phyloP scores from a whole-genome alignment of 345 rosid genomes.

The Crucihimalaya himalaica region DNA sequence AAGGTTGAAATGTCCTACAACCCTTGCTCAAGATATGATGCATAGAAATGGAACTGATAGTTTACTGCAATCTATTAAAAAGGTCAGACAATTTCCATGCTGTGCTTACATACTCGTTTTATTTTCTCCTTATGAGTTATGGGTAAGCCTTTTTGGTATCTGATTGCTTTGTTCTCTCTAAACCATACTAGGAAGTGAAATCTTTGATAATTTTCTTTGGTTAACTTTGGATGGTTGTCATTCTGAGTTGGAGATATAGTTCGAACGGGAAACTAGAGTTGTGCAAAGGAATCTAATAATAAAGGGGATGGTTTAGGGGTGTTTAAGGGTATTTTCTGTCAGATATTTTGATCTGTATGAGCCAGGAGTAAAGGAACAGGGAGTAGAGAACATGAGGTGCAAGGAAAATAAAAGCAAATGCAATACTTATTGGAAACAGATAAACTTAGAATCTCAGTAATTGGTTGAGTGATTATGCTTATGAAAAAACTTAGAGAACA shows the following conservation, averaged over 20 bases:
- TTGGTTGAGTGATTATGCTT: background rate
- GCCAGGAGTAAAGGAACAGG: constrained; percentile 5
- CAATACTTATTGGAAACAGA: constrained; percentile 8
- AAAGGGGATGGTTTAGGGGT: background rate
- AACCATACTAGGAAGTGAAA: constrained; percentile 22
- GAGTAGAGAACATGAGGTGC: constrained; percentile 23
- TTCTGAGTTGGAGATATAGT: background rate
- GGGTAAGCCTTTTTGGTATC: constrained; percentile 2
- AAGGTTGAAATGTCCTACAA: constrained; percentile 34
- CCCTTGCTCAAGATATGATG: constrained; percentile 41
- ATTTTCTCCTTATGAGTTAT: background rate
- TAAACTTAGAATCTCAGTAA: constrained; percentile 5
- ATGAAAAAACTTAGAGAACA: background rate
- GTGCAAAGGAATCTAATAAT: background rate
- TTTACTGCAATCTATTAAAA: constrained; percentile 61
- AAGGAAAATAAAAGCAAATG: constrained; percentile 5
- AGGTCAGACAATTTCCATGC: constrained; percentile 50
- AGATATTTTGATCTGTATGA: background rate
- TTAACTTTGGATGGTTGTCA: constrained; percentile 6
- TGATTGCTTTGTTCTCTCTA: background rate
- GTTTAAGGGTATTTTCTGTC: constrained; percentile 2
- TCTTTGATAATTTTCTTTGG: background rate
- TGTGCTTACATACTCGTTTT: background rate
- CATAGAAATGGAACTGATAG: constrained; percentile 26
- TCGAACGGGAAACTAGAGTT: background rate